Base-by-base conservation (phyloP, 1,284 basidiomycete species). In the Paramarasmius palmivorus region DNA sequence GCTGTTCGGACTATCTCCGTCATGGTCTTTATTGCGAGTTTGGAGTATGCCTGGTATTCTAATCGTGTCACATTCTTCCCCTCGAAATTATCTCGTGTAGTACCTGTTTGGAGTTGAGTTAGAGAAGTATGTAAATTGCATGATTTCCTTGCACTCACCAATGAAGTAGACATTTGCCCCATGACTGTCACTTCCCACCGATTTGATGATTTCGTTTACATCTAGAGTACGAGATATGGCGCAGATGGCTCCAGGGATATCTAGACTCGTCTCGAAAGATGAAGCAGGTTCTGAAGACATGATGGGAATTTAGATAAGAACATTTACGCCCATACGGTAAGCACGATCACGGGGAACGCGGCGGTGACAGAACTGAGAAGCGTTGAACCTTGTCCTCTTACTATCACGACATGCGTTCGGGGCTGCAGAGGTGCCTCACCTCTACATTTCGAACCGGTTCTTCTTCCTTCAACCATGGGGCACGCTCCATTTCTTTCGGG, bases 41-140 rank as follows among this genome's bases (percentile, higher is more conserved):
- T 85, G 57, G 84, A 86, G 71, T 95, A 95, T 6, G 90, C 88
- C 68, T 89, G 84, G 64, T 93, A 94, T 65, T 92, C 90, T 32
- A 94, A 74, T 42, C 81, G 81, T 20, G 81, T 84, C 29, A 94
- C 90, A 9, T 70, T 65, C 60, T 86, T 90, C 51, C 82, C 82
- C 76, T 78, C 70, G 68, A 82, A 79, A 3, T 75, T 76, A 59
- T 78, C 75, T 37, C 76, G 72, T 14, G 76, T 78, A 3, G 75
- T 76, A 37, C 75, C 75, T 76, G 41, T 32, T 23, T 26, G 20
- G 49, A 14, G 34, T 38, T 10, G 37, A 25, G 35, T 36, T 57
- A 22, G 19, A 22, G 22, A 9, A 10, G 51, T 50, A 55, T 26
- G 52, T 46, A 14, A 29, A 47, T 25, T 19, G 54, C 48, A 36